Base-by-base conservation (phyloP, 2,329 filamentous ascomycete species). In the Phaeoacremonium minimum region DNA sequence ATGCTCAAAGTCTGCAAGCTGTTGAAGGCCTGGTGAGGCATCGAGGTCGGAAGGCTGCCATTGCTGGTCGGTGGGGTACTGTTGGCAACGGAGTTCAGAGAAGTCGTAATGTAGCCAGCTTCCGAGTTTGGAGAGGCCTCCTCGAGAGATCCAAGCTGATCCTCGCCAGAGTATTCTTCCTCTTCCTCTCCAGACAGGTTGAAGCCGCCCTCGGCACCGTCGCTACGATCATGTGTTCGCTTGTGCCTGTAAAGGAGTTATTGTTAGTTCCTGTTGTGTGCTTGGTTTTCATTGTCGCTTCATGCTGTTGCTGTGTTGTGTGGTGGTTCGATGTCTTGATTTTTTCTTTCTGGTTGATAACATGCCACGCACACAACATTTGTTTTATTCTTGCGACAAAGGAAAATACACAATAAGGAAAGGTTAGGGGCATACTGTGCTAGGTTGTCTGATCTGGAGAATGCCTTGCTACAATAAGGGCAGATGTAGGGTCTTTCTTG, bases 401-500 rank as follows among this genome's bases (percentile, higher is more conserved):
- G 42, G 42, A 53, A 46, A 54, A 42, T 58, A 53, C 44, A 61
- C 45, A 54, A 44, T 44, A 57, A 63, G 47, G 55, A 66, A 63
- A 61, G 46, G 42, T 45, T 42, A 53, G 57, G 56, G 52, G 57
- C 78, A 67, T 88, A 95, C 86, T 98, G 93, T 63, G 93, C 93
- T 66, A 98, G 85, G 64, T 98, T 98, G 71, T 98, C 93, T 56
- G 91, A 97, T 67, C 93, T 78, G 42, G 93, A 97, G 66, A 98
- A 98, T 48, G 91, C 91, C 75, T 97, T 97, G 76, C 87, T 95
- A 80, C 93, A 98, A 64, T 95, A 84, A 51, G 87, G 86, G 78
- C 93, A 98, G 59, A 94, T 84, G 67, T 98, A 98, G 52, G 93
- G 93, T 69, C 91, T 87, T 74, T 98, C 93, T 75, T 98, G 93